Evolutionary conservation across 139 green algal genomes (phyloP), one percentile per base, ranked within the genome.

Genomic region (Picochlorum sp.): DNA sequence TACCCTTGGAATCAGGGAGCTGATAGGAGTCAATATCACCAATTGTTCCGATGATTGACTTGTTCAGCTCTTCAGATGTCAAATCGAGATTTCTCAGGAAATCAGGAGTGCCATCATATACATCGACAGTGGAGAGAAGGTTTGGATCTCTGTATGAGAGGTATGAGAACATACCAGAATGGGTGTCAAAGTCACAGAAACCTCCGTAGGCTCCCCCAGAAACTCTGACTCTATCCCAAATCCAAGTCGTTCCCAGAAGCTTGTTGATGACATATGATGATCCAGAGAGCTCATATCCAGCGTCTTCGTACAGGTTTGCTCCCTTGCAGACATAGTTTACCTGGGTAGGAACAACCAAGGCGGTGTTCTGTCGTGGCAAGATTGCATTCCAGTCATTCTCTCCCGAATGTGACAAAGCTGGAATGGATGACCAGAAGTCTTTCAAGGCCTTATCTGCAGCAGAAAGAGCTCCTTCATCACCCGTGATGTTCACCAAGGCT

Each of bases 311-410:
- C 77, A 99, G 74, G 79, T 99, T 97, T 71, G 74, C 89, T 5
- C 71, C 88, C 82, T 99, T 98, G 70, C 86, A 91, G n/a, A 99
- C 93, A 60, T 98, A 99, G 83, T 97, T 98, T 11, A 99, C 94
- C 87, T 97, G 89, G 8, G 92, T 98, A 50, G 94, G 94, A 49
- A 99, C 91, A 15, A 85, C 74, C 37, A 99, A 78, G 20, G 83
- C 87, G 80, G 97, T 90, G 71, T 95, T 98, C 49, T 58, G 44
- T 3, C 52, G 58, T 4, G 77, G 65, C 60, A 92, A 63, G 31
- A 80, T 66, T 8, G 60, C 45, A 24, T 15, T 28, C 75, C 78
- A 86, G 55, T 45, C 49, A 9, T 68, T 56, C 28, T 31, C 41
- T 34, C 6, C 63, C 2, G 44, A 62, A 24, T 66, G 66, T 10